Conservation (phyloP, 2,329 filamentous ascomycete genomes). For the Coleophoma eucalyptorum region DNA sequence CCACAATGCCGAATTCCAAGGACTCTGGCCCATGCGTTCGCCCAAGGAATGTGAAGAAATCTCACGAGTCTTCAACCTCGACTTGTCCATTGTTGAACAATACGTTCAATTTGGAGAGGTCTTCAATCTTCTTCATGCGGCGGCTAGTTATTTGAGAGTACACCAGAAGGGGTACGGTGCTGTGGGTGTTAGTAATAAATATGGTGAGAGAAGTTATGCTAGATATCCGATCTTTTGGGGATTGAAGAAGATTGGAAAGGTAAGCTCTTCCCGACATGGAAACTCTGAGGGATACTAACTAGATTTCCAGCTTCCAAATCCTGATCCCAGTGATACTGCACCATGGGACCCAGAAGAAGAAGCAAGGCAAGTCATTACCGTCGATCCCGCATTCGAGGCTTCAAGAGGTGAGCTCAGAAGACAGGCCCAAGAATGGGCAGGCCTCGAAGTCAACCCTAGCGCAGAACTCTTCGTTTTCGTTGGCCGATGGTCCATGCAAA, state of each 20-base stretch:
- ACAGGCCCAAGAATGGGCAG: conserved; percentile 64
- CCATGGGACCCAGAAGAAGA: conserved; percentile 48
- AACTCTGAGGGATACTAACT: too few relatives aligned
- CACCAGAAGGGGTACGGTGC: conserved; percentile 65
- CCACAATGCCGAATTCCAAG: conserved; percentile 66
- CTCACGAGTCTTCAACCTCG: conserved; percentile 59
- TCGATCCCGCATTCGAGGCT: conserved; percentile 52
- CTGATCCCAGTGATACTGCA: conserved; percentile 59
- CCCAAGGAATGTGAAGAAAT: conserved; percentile 58
- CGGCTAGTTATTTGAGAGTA: conserved; percentile 61
- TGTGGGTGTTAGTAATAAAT: conserved; percentile 65
- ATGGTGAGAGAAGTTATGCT: conserved; percentile 61
- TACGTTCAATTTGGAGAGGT: conserved; percentile 67
- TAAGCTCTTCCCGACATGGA: conserved; percentile 31
- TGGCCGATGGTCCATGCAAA: conserved; percentile 65
- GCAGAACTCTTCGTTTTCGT: conserved; percentile 66
- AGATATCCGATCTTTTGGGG: conserved; percentile 66
- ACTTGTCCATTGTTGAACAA: conserved; percentile 47
- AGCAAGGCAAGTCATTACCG: conserved; percentile 35
- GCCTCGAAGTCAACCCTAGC: conserved; percentile 52
- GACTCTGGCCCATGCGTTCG: conserved; percentile 62
- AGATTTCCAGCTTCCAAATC: conserved; percentile 54
- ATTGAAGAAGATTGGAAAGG: conserved; percentile 55
- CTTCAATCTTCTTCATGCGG: conserved; percentile 64
- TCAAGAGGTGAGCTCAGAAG: conserved; percentile 47